Base-by-base conservation (phyloP, 75 land plant genomes). In the Cryptomeria japonica region DNA sequence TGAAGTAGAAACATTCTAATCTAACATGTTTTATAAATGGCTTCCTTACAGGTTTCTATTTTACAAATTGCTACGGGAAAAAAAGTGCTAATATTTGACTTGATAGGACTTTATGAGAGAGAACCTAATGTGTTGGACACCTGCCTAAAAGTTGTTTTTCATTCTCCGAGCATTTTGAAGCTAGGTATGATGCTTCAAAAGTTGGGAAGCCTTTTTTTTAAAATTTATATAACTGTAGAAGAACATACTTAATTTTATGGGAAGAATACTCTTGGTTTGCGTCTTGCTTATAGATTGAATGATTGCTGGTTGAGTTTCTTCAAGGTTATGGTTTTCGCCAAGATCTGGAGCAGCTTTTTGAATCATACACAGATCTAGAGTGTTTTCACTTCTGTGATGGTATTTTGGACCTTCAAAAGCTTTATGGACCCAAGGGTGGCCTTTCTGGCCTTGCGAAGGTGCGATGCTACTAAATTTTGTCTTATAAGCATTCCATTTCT, bases 11-110 rank as follows among this genome's bases (percentile, higher is more conserved):
- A 34, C 77, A 73, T 11, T 32, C 37, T 12, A 73, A 34, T 73
- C 77, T 73, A 13, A 73, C 77, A 73, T 34, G 12, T 53, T 78
- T 36, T 76, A 4, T 76, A 11, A 73, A 73, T 73, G 77, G 13
- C 77, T 82, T 46, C 56, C 19, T n/a, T 80, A n/a, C 94, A 96
- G 94, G 95, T 96, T 41, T 96, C 97, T 34, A 95, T 95, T 25
- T 89, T 96, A 91, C 97, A 96, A 84, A 87, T 95, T 84, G 95
- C 95, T 72, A 91, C 96, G 10, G 92, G 85, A 32, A 90, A 88
- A 42, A 89, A 38, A 86, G 97, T 90, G 55, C 92, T 90, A 53
- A 90, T 96, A 44, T 86, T 96, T 85, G 97, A 94, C 88, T 79
- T 96, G 88, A 90, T 93, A 42, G 93, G 88, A 85, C 86, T 96